phyloP scores from a whole-genome alignment of 2,329 filamentous ascomycete genomes.

The Leptographium wingfieldii region DNA sequence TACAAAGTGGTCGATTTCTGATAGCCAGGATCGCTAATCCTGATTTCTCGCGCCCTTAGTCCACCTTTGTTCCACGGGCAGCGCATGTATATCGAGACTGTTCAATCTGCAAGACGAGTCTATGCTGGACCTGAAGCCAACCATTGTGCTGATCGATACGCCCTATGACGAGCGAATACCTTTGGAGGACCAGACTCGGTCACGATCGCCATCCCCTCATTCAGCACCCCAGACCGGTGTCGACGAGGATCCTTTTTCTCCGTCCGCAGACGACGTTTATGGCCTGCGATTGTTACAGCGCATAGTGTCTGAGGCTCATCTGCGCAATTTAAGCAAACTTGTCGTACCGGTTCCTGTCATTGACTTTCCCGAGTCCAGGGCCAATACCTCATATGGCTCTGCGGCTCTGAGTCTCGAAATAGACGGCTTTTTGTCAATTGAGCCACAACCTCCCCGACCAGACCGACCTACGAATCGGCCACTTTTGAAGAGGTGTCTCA shows the following conservation, averaged over 20 bases:
- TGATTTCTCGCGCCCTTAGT: constrained; percentile 24
- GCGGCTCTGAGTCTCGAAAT: not conserved
- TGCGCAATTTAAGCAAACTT: constrained; percentile 42
- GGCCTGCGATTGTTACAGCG: constrained; percentile 42
- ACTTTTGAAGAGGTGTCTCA: constrained; percentile 59
- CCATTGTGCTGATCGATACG: constrained; percentile 44
- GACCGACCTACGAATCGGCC: constrained; percentile 23
- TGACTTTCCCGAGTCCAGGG: constrained; percentile 21
- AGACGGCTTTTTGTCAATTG: not conserved
- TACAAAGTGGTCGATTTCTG: no score
- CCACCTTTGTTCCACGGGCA: constrained; percentile 40
- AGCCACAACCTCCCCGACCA: not conserved
- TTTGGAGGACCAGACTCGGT: constrained; percentile 8
- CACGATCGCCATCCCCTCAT: constrained; percentile 31
- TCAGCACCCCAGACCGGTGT: constrained; percentile 22
- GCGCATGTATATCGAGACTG: constrained; percentile 39
- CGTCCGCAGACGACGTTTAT: constrained; percentile 37
- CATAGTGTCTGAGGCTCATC: constrained; percentile 44
- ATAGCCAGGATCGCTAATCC: not conserved
- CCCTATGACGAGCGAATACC: constrained; percentile 35
- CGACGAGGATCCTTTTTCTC: constrained; percentile 19
- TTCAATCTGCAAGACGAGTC: constrained; percentile 40
- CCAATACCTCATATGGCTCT: not conserved
- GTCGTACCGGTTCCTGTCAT: constrained; percentile 45
- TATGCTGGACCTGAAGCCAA: constrained; percentile 40